phyloP scores from a whole-genome alignment of 495 filamentous ascomycete species.

The Jackrogersella multiformis region DNA sequence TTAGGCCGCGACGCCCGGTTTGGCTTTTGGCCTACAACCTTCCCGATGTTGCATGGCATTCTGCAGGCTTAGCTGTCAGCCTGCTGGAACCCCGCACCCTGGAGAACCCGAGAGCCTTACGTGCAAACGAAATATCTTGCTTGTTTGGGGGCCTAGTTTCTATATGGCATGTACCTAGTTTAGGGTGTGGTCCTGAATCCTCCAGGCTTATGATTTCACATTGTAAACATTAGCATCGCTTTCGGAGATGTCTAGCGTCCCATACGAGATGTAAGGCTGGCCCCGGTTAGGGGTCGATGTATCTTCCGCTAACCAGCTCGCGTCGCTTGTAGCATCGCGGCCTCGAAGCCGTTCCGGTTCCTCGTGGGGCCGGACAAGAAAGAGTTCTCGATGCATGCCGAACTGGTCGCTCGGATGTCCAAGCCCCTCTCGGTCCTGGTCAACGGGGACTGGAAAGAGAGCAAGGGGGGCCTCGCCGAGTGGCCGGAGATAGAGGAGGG shows the following conservation, averaged over 20 bases:
- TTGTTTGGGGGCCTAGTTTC: not conserved
- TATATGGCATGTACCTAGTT: not conserved
- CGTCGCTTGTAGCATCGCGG: conserved; percentile 20
- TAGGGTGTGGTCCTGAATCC: not conserved
- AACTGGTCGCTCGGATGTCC: conserved; percentile 21
- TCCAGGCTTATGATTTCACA: not conserved
- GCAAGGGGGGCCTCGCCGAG: not conserved
- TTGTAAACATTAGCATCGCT: not conserved
- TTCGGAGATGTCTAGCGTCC: conserved; percentile 19
- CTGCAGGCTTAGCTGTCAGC: conserved; percentile 25
- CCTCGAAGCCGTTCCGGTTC: conserved; percentile 36
- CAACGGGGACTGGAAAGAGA: conserved; percentile 24
- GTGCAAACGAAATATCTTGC: not conserved
- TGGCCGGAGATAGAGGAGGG: conserved; percentile 30
- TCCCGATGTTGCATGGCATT: conserved; percentile 7
- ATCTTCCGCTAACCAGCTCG: not conserved
- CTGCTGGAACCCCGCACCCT: conserved; percentile 23
- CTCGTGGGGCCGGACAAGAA: conserved; percentile 33
- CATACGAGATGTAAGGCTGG: conserved; percentile 24
- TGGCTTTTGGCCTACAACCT: conserved; percentile 4
- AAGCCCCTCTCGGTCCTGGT: conserved; percentile 19
- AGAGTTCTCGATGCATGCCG: conserved; percentile 28
- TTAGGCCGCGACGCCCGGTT: not conserved
- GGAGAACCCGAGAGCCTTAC: too few relatives aligned
- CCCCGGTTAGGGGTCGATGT: not conserved